Base-by-base conservation (phyloP, 768 basidiomycete genomes). In the Agrocybe pediades region DNA sequence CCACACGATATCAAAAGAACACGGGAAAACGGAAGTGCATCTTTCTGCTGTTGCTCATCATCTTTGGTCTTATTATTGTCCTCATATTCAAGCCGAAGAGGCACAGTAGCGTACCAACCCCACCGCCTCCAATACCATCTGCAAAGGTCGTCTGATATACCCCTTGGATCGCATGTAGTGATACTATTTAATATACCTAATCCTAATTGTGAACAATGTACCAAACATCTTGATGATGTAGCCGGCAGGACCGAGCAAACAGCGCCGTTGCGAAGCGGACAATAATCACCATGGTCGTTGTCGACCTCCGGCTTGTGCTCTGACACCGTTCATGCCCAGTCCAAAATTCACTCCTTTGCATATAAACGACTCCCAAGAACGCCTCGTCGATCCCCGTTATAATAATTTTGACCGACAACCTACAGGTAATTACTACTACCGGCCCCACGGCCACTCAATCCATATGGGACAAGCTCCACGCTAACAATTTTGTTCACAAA, bases 21-120 rank as follows among this genome's bases (percentile, higher is more conserved):
- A 94, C 95, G 2, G 95, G 96, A 39, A 82, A 92, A 65, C 82
- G 96, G 72, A 87, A 90, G 68, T 93, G 94, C 70, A 98, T 99
- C 53, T 89, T 98, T 67, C 80, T 98, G 43, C 81, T 99, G 36
- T 57, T 98, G 43, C 81, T 99, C 30, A 81, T 96, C 66, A 95
- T 98, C 63, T 82, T 95, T 64, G 92, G 89, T 13, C 82, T 95
- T 52, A 81, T 96, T 63, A 63, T 98, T 57, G 83, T 95, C 45
- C 81, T 99, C 64, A 88, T 98, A 53, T 92, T 96, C 78, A 98
- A 97, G 75, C 94, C 95, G 41, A 86, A 85, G 68, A 75, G 79
- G 61, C 82, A 77, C 53, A 49, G 75, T 47, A 58, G 33, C 33
- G 33, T 72, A 41, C 58, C 68, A 36, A 56, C 73, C 26, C 58